Evolutionary conservation across 768 basidiomycete species (phyloP).

Genomic region (Suillus brevipes): DNA sequence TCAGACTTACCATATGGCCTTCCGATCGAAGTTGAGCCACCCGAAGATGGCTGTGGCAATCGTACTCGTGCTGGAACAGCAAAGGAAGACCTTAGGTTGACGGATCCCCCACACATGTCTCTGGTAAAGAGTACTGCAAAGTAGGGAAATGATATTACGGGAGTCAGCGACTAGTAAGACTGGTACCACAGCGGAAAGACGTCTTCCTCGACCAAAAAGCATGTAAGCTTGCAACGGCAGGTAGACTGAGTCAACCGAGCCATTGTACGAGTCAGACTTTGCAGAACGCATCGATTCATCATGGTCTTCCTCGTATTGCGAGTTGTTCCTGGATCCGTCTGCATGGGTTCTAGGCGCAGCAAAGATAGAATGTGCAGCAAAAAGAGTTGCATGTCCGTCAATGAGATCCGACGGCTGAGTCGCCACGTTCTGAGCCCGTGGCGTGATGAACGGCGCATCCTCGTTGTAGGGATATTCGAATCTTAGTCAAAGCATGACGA

Average conservation of each 20-base stretch:
- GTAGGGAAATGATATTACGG: slow-evolving; percentile 1
- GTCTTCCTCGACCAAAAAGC: neutral
- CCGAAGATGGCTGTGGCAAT: neutral
- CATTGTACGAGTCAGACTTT: neutral
- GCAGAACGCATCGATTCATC: neutral
- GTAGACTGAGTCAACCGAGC: neutral
- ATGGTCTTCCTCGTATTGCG: neutral
- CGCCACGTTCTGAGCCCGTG: neutral
- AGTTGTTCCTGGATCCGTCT: neutral
- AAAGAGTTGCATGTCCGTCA: neutral
- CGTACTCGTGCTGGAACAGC: neutral
- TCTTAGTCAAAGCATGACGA: neutral
- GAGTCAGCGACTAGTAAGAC: slow-evolving; percentile 8
- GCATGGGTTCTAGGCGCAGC: neutral
- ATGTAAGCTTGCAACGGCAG: slow-evolving; percentile 11
- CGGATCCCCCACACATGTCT: no score
- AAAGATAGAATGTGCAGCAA: neutral
- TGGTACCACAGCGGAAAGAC: slow-evolving; percentile 1
- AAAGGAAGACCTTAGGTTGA: slow-evolving; percentile 1
- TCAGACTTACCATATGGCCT: neutral
- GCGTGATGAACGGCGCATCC: neutral
- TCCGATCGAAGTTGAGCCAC: neutral
- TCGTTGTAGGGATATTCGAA: neutral
- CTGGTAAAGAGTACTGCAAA: no score
- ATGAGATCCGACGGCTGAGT: neutral